phyloP scores from a whole-genome alignment of 192 early-diverging fungal genomes.

The Oehlia diaphana region DNA sequence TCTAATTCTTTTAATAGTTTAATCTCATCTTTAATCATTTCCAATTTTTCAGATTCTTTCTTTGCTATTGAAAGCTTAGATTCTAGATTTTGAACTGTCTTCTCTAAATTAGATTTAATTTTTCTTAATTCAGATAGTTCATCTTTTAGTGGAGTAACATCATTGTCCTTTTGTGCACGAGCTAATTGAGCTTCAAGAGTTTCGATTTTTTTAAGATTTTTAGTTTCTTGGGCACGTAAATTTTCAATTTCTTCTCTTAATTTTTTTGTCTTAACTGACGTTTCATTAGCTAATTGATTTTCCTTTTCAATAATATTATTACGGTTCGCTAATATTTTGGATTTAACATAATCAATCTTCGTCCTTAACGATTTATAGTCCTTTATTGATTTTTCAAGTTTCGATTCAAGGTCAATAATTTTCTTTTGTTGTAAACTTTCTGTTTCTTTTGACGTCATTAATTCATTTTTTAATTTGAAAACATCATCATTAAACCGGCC shows the following conservation, averaged over 20 bases:
- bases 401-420: not conserved
- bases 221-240: not conserved
- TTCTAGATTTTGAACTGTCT: not conserved
- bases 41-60: not conserved
- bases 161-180: not conserved
- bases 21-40: not conserved
- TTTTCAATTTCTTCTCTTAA: constrained; percentile 9
- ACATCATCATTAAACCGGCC: not conserved
- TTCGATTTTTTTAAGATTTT: constrained; percentile 8
- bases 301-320: not conserved
- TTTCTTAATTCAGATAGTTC: not conserved
- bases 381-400: constrained; percentile 7
- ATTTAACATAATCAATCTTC: constrained; percentile 13
- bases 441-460: not conserved
- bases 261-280: not conserved
- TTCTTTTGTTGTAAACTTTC: not conserved
- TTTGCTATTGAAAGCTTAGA: not conserved
- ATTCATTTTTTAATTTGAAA: not conserved
- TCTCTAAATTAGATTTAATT: not conserved
- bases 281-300: not conserved
- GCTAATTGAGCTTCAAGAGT: not conserved
- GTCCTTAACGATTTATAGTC: not conserved
- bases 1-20: constrained; percentile 12
- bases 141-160: not conserved
- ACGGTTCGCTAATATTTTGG: not conserved